Evolutionary conservation across 257 asterid genomes (phyloP), one percentile per base, ranked within the genome.

Genomic region (Schizonepeta tenuifolia): DNA sequence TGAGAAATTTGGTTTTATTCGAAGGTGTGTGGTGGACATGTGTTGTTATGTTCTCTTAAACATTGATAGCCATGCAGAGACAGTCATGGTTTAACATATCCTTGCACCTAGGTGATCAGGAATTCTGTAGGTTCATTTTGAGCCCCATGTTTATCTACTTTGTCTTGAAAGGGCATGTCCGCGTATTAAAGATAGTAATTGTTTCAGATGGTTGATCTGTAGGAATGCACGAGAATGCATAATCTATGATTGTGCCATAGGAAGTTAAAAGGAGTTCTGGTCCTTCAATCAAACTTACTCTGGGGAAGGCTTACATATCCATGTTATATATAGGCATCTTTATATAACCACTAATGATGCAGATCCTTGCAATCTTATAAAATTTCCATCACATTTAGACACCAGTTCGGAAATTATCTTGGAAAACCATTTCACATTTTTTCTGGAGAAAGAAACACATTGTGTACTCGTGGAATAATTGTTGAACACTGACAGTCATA

Each of bases 1-100:
- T 63, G 98, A 92, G 86, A 92, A 90, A 74, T 80, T 92, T 78
- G 99, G 99, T 76, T 92, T 95, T 81, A 89, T 83, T 80, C 90
- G 88, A 85, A 90, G 99, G 99, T 94, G 78, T 63, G 69, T 41
- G 75, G 20, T 74, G 33, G 69, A 40, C 28, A 54, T 69, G n/a
- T 67, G 43, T 65, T 64, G 54, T 53, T 73, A 69, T 33, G 61
- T 77, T 54, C 69, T 72, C 31, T 60, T 31, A 26, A 15, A 71
- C 4, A 43, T 44, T 40, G 75, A 40, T 24, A 12, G 38, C 43
- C 58, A 40, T 68, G 26, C 49, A 18, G 15, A 46, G 75, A 44
- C 59, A 31, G 58, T 75, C 77, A 73, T 62, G 40, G 50, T 75
- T 51, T 67, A 17, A 57, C 26, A 50, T 67, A 54, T 68, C 55